A percentile compares a stretch with the other conserved stretches of the same genome.
Evolutionary conservation across 305 asterid genomes (phyloP).

Genomic region (Fraxinus dipetala): DNA sequence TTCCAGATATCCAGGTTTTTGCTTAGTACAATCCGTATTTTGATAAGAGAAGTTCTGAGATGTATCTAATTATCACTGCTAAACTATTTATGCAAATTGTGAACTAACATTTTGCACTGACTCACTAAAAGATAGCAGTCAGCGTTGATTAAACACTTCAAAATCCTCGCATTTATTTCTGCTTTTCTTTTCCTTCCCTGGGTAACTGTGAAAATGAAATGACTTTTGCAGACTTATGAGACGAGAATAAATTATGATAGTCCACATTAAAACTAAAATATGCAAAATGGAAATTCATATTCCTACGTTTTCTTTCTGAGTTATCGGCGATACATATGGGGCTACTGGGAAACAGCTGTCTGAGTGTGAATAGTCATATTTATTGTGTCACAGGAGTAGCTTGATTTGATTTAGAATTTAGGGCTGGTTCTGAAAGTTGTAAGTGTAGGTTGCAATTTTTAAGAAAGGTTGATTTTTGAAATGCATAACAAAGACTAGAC

Average conservation of each 20-base stretch:
- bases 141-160: neutral
- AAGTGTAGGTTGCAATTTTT: slow-evolving; percentile 9
- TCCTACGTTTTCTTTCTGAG: neutral
- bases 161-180: neutral
- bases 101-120: neutral
- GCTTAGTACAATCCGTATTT: slow-evolving; percentile 10
- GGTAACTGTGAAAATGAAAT: neutral
- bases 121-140: neutral
- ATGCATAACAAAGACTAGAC: neutral
- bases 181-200: neutral
- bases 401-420: slow-evolving; percentile 4
- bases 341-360: neutral
- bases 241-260: neutral
- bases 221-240: neutral
- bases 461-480: slow-evolving; percentile 3
- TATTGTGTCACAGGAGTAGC: slow-evolving; percentile 19
- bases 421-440: slow-evolving; percentile 22
- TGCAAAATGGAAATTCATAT: neutral
- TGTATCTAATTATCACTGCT: neutral
- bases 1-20: slow-evolving; percentile 96
- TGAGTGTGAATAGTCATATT: slow-evolving; percentile 8
- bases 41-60: neutral
- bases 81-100: neutral
- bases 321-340: neutral
- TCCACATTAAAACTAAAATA: neutral